phyloP scores from a whole-genome alignment of 768 basidiomycete species.

The Lactifluus subvellereus region DNA sequence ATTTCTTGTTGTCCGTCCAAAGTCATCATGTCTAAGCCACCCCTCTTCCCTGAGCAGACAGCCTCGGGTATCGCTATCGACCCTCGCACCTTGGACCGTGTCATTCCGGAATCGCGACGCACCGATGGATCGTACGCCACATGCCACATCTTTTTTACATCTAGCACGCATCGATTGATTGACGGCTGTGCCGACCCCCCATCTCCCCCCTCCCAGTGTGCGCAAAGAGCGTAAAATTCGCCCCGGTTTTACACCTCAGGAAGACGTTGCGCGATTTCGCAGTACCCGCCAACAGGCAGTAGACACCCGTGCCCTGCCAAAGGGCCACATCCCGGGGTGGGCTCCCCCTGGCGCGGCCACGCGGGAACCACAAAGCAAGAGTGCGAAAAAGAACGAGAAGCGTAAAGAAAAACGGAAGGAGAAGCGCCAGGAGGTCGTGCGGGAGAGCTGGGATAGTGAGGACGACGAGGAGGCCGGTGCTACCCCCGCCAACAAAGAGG shows the following conservation, averaged over 20 bases:
- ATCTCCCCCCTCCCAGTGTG: conserved; percentile 42
- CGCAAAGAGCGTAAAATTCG: conserved; percentile 87
- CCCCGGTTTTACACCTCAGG: conserved; percentile 91
- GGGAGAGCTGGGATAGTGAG: conserved; percentile 76
- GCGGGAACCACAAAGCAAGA: conserved; percentile 37
- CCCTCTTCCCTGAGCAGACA: conserved; percentile 64
- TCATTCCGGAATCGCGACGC: conserved; percentile 79
- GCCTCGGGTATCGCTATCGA: conserved; percentile 78
- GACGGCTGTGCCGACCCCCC: background rate
- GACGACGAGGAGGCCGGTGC: conserved; percentile 41
- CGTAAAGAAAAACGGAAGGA: conserved; percentile 76
- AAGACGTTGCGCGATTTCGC: conserved; percentile 85
- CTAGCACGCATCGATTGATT: conserved; percentile 4
- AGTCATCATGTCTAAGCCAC: conserved; percentile 39
- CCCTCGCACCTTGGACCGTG: conserved; percentile 79
- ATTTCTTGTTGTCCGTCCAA: too few species aligned
- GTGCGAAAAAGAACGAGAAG: conserved; percentile 73
- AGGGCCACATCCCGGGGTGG: conserved; percentile 84
- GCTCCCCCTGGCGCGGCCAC: conserved; percentile 43
- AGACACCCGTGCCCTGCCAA: conserved; percentile 58
- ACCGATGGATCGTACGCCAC: conserved; percentile 76
- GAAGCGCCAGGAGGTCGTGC: conserved; percentile 55
- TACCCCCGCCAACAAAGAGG: conserved; percentile 5
- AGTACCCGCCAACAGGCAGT: conserved; percentile 68
- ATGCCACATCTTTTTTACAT: conserved; percentile 4